Percentiles rank a stretch among this genome's conserved stretches.
Conservation (phyloP, 331 rosid genomes). For the Quercus tomentella region DNA sequence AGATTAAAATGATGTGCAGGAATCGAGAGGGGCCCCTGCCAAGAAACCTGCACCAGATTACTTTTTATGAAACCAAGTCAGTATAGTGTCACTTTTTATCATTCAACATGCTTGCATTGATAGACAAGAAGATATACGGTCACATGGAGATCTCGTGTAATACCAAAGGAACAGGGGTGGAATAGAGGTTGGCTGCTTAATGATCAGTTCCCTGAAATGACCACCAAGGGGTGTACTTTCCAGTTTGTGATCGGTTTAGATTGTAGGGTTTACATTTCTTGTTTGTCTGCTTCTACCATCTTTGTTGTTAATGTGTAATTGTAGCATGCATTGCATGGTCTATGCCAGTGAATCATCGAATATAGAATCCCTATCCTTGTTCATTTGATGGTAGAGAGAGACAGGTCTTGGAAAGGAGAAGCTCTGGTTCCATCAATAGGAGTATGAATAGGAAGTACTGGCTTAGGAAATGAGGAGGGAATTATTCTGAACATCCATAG, state of each 20-base stretch:
- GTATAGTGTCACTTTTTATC: slow-evolving; percentile 9
- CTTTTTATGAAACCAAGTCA: slow-evolving; percentile 50
- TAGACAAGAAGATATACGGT: slow-evolving; percentile 26
- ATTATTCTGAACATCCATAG: slow-evolving; percentile 24
- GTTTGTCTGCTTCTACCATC: slow-evolving; percentile 35
- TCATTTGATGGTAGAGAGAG: not conserved
- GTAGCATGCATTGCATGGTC: slow-evolving; percentile 49
- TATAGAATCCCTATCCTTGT: slow-evolving; percentile 14
- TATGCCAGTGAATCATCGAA: not conserved
- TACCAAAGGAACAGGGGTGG: not conserved
- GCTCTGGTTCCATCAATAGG: slow-evolving; percentile 11
- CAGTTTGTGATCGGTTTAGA: slow-evolving; percentile 23
- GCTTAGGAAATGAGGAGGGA: slow-evolving; percentile 14
- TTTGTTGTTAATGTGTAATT: slow-evolving; percentile 26
- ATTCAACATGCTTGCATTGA: slow-evolving; percentile 33
- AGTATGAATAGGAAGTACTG: slow-evolving; percentile 29
- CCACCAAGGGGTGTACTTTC: slow-evolving; percentile 31
- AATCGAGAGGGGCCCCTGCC: slow-evolving; percentile 86
- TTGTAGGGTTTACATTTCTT: slow-evolving; percentile 33
- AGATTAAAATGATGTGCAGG: slow-evolving; percentile 43
- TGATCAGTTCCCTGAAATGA: slow-evolving; percentile 16
- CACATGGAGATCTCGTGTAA: slow-evolving; percentile 25
- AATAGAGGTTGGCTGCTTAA: slow-evolving; percentile 17
- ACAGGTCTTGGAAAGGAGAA: not conserved
- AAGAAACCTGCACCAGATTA: slow-evolving; percentile 96